Conservation (phyloP, 2,329 filamentous ascomycete genomes). For the Ophiostoma sp. region DNA sequence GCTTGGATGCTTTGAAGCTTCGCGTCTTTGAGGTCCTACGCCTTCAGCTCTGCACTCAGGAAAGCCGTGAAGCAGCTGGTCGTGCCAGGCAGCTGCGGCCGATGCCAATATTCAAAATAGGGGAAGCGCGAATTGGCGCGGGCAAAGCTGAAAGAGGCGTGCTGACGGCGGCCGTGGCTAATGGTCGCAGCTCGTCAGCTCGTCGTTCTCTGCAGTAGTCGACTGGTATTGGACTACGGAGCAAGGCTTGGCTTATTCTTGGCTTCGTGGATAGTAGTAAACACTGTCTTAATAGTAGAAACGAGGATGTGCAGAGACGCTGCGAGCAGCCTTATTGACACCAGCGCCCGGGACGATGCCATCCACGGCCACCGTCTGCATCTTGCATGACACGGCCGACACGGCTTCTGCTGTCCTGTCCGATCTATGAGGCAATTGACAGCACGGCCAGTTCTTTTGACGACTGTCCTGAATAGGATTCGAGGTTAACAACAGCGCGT, state of each 20-base stretch:
- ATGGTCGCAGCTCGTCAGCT: background rate
- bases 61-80: no score
- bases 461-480: background rate
- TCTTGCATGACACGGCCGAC: no score
- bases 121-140: constrained; percentile 18
- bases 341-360: background rate
- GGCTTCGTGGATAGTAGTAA: background rate
- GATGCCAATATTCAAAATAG: constrained; percentile 14
- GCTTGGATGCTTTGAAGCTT: background rate
- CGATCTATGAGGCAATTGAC: background rate
- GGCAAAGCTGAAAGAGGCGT: constrained; percentile 11
- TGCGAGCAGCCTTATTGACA: background rate
- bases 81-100: background rate
- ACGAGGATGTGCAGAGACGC: background rate
- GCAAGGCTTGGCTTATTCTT: background rate
- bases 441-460: background rate
- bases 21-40: background rate
- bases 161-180: constrained; percentile 1
- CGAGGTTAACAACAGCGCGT: background rate
- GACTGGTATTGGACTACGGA: background rate
- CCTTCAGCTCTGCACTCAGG: no score
- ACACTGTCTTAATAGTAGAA: background rate
- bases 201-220: background rate
- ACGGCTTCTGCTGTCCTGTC: background rate
- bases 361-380: background rate